Conservation (phyloP, 164 flowering plant genomes). For the Tetrastigma voinierianum region DNA sequence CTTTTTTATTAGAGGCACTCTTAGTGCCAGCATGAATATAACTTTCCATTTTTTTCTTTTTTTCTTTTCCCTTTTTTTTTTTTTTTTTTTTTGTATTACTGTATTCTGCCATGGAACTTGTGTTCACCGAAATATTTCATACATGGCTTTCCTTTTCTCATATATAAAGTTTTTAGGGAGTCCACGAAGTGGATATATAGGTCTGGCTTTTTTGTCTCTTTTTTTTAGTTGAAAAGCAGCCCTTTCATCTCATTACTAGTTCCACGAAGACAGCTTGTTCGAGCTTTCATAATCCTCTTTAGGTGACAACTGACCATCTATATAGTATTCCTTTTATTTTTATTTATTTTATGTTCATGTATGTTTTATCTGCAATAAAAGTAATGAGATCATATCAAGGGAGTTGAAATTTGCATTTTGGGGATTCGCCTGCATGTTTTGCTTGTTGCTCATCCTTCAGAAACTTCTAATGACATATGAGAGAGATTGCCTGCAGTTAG, state of each 20-base stretch:
- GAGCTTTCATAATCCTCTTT: slow-evolving; percentile 21
- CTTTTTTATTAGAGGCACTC: too few species aligned
- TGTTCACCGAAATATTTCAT: not conserved
- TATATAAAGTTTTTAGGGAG: not conserved
- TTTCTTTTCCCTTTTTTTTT: too few species aligned
- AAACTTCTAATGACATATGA: not conserved
- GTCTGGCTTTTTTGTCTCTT: not conserved
- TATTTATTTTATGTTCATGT: not conserved
- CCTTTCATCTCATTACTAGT: slow-evolving; percentile 27
- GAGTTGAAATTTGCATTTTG: not conserved
- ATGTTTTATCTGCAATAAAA: not conserved
- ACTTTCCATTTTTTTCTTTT: too few species aligned
- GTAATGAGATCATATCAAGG: not conserved
- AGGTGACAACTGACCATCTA: not conserved
- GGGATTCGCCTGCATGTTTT: not conserved
- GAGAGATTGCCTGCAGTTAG: too few species aligned
- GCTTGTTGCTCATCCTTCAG: not conserved
- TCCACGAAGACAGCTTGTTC: slow-evolving; percentile 24
- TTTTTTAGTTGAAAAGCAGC: slow-evolving; percentile 21
- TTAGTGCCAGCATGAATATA: too few species aligned
- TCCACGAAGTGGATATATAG: slow-evolving; percentile 4
- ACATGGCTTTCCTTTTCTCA: too few species aligned
- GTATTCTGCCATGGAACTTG: too few species aligned
- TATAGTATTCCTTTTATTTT: not conserved
- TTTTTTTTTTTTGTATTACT: too few species aligned